Conservation (phyloP, 129 eudicot species). For the Ambrosia trifida region DNA sequence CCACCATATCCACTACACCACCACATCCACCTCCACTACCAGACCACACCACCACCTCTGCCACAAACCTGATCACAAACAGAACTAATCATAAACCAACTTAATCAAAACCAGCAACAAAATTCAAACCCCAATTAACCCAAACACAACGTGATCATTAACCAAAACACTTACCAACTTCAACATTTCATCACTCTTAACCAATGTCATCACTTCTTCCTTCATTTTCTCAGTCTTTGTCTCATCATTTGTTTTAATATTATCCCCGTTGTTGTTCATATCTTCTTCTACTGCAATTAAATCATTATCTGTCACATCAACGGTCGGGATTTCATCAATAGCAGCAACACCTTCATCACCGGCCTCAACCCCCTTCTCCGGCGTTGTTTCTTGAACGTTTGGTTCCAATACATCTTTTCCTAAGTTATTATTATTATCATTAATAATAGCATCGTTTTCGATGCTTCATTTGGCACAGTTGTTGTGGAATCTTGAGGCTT, state of each 20-base stretch:
- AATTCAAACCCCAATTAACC: neutral
- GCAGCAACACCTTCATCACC: conserved; percentile 12
- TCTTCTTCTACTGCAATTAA: conserved; percentile 18
- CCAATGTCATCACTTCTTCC: conserved; percentile 25
- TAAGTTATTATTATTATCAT: conserved; percentile 19
- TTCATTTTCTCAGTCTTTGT: conserved; percentile 17
- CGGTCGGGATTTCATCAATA: conserved; percentile 11
- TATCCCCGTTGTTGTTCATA: conserved; percentile 15
- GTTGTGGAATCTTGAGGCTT: conserved; percentile 8
- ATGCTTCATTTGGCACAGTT: conserved; percentile 18
- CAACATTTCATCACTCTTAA: conserved; percentile 25
- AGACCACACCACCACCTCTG: no score
- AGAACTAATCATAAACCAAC: conserved; percentile 19
- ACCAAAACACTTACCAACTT: conserved; percentile 40
- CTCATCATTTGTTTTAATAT: neutral
- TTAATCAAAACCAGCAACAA: conserved; percentile 12
- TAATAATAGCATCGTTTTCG: conserved; percentile 13
- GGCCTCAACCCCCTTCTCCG: conserved; percentile 5
- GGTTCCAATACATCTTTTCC: conserved; percentile 8
- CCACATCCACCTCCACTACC: no score
- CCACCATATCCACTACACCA: no score
- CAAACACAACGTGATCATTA: neutral
- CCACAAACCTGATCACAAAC: no score
- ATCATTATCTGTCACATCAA: conserved; percentile 6
- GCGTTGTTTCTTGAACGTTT: conserved; percentile 10